phyloP scores from a whole-genome alignment of 352 stramenopile genomes.

The Phytophthora lateralis region DNA sequence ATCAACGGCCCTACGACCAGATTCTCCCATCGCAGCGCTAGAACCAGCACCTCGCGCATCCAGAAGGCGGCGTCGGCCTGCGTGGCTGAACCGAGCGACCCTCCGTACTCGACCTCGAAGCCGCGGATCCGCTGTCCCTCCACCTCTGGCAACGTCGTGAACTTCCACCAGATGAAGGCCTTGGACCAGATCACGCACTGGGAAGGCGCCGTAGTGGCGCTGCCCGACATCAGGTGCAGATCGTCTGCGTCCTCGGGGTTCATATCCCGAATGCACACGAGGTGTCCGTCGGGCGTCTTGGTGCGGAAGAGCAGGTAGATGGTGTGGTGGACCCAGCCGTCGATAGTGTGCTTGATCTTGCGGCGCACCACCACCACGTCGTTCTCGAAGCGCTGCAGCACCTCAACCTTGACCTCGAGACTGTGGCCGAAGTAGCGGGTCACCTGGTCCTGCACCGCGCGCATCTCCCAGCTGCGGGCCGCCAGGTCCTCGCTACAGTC shows the following conservation, averaged over 20 bases:
- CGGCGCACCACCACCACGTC: conserved; percentile 61
- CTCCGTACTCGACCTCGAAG: conserved; percentile 67
- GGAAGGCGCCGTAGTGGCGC: conserved; percentile 15
- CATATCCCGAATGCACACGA: conserved; percentile 74
- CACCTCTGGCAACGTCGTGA: conserved; percentile 49
- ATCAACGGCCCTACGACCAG: conserved; percentile 56
- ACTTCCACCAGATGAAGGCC: conserved; percentile 74
- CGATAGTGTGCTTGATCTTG: conserved; percentile 61
- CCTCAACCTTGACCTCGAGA: conserved; percentile 53
- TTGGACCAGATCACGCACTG: conserved; percentile 64
- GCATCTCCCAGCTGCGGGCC: conserved; percentile 58
- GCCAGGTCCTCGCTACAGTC: conserved; percentile 60
- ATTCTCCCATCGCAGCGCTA: conserved; percentile 62
- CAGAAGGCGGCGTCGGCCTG: conserved; percentile 53
- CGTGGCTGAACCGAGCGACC: conserved; percentile 48
- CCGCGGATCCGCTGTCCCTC: conserved; percentile 31
- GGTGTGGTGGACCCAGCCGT: conserved; percentile 66
- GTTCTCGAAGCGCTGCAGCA: conserved; percentile 56
- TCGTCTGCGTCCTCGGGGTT: conserved; percentile 49
- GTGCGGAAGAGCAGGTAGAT: conserved; percentile 78
- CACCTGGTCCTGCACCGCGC: conserved; percentile 55
- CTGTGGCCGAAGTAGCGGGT: conserved; percentile 64
- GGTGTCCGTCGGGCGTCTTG: conserved; percentile 64
- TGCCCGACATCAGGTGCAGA: conserved; percentile 32
- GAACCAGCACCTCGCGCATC: conserved; percentile 62